Evolutionary conservation across 345 rosid genomes (phyloP).

Genomic region (Anastatica hierochuntica): DNA sequence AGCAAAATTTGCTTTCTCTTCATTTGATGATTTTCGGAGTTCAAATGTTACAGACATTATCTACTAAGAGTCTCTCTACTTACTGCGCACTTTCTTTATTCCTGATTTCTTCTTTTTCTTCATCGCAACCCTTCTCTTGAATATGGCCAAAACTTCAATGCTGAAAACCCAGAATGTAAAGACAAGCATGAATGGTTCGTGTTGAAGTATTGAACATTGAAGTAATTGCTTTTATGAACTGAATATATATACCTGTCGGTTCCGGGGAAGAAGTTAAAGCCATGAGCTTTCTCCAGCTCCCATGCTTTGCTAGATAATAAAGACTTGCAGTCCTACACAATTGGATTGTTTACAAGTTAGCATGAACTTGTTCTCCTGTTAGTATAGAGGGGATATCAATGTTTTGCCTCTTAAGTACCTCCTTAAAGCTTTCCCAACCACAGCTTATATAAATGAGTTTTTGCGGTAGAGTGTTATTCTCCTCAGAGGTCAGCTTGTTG

Average conservation of each 20-base stretch:
- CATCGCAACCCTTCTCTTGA: slow-evolving; percentile 43
- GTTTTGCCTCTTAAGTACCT: slow-evolving; percentile 39
- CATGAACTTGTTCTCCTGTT: not conserved
- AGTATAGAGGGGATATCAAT: not conserved
- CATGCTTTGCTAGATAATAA: slow-evolving; percentile 60
- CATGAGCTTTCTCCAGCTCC: slow-evolving; percentile 78
- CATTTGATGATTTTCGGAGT: not conserved
- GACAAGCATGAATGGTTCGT: not conserved
- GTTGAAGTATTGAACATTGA: not conserved
- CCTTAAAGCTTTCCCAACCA: slow-evolving; percentile 96
- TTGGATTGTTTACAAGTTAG: slow-evolving; percentile 1
- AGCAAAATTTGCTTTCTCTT: slow-evolving; percentile 19
- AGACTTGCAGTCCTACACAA: slow-evolving; percentile 65
- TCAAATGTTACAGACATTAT: slow-evolving; percentile 9
- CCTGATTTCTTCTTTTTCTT: slow-evolving; percentile 58
- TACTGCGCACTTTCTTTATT: slow-evolving; percentile 34
- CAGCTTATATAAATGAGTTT: slow-evolving; percentile 91
- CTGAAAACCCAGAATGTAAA: slow-evolving; percentile 33
- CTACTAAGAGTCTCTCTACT: slow-evolving; percentile 10
- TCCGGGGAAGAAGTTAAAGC: slow-evolving; percentile 90
- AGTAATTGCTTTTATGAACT: not conserved
- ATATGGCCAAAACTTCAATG: slow-evolving; percentile 71
- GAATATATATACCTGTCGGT: slow-evolving; percentile 85
- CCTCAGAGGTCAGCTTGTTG: slow-evolving; percentile 34
- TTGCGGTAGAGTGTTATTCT: slow-evolving; percentile 46